These are phyloP conservation scores for Bruguiera gymnorhiza DNA, from an alignment of 345 rosid genomes.

Conservation along the genomic window DNA sequence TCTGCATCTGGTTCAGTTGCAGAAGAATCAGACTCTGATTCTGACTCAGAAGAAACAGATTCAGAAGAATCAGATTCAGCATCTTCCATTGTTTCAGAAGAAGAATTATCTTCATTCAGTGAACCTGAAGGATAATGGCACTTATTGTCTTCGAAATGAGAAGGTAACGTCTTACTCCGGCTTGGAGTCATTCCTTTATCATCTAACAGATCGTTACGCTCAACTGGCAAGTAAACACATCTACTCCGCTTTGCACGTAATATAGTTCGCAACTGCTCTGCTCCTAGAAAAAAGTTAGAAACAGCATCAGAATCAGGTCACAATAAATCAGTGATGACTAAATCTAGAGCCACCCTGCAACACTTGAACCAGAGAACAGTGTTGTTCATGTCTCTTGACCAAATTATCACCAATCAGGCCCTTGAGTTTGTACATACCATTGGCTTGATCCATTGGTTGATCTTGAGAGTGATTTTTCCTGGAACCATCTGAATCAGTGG, in stretches of 20 bases:
- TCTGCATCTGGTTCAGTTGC: slow-evolving; percentile 81
- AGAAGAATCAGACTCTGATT: slow-evolving; percentile 67
- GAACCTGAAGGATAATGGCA: slow-evolving; percentile 38
- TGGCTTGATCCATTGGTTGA: slow-evolving; percentile 41
- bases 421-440: slow-evolving; percentile 44
- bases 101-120: slow-evolving; percentile 40
- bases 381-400: slow-evolving; percentile 22
- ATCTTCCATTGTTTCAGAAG: slow-evolving; percentile 56
- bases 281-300: slow-evolving; percentile 52
- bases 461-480: slow-evolving; percentile 42
- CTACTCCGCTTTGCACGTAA: slow-evolving; percentile 63
- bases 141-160: slow-evolving; percentile 42
- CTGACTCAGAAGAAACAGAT: slow-evolving; percentile 43
- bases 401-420: slow-evolving; percentile 15
- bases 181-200: slow-evolving; percentile 42
- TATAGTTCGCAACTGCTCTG: slow-evolving; percentile 40
- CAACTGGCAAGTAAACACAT: slow-evolving; percentile 47
- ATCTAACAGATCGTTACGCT: slow-evolving; percentile 45
- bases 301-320: slow-evolving; percentile 24
- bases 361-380: slow-evolving; percentile 21
- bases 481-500: slow-evolving; percentile 47
- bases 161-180: slow-evolving; percentile 40
- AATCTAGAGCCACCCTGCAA: slow-evolving; percentile 16
- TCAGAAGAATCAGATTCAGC: slow-evolving; percentile 56
- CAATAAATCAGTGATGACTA: slow-evolving; percentile 17